Base-by-base conservation (phyloP, 352 stramenopile genomes). In the Phytophthora lateralis region DNA sequence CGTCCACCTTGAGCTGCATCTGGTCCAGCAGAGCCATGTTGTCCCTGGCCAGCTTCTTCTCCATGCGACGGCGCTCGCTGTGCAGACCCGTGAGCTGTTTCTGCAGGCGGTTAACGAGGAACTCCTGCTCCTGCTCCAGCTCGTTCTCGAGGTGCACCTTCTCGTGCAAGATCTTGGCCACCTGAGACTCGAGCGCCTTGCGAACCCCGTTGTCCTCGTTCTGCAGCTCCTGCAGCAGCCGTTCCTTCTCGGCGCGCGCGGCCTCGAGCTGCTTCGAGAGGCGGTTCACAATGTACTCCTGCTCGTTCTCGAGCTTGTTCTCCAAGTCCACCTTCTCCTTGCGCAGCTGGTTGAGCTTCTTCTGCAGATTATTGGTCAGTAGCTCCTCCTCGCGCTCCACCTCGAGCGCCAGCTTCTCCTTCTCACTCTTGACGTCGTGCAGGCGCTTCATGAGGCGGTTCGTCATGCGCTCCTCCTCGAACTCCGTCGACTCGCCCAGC, bases 271-370 rank as follows among this genome's bases (percentile, higher is more conserved):
- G 83, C 63, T 93, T 93, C 62, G 85, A 76, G 39, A 97, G 81
- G 48, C 94, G 94, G 77, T 97, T 97, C 17, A 97, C 89, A 38
- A 97, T 93, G 71, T 96, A 96, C 55, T 97, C 90, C 71, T 97
- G 89, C 60, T 97, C 90, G 57, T 89, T 76, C 73, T 97, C 90
- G 9, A 97, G 80, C 61, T 96, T 93, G 73, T 97, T 97, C 70
- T 97, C 90, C 7, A 97, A 62, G 55, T 97, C 90, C 49, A 97
- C 80, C 58, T 97, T 97, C 64, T 97, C 90, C 51, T 88, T 85
- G 48, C 82, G 86, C 51, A 95, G 70, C 55, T 94, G 75, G 56
- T 88, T 77, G n/a, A 97, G 76, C 60, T 96, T 96, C 74, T 95
- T 95, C 54, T 92, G 83, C 21, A 97, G 71, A 46, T 64, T 93